Conservation (phyloP, 495 filamentous ascomycete species). For the Hypoxylon cercidicola region DNA sequence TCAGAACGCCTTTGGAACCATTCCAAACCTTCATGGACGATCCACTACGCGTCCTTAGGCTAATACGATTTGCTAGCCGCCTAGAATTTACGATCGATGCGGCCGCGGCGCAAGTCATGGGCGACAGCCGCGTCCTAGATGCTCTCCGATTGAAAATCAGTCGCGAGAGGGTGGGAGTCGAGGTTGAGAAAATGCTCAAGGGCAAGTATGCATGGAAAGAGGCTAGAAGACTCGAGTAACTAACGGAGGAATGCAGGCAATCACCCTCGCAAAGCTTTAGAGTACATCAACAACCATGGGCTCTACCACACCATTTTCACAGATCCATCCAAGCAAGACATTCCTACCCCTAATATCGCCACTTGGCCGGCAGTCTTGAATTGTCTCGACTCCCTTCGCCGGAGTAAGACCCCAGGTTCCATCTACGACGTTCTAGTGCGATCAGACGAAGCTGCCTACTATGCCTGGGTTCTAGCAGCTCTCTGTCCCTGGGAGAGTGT, state of each 20-base stretch:
- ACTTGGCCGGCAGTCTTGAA: constrained; percentile 63
- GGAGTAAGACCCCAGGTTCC: constrained; percentile 57
- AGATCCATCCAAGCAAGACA: constrained; percentile 60
- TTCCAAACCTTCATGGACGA: constrained; percentile 96
- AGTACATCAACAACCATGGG: constrained; percentile 75
- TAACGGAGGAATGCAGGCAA: constrained; percentile 61
- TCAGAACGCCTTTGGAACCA: constrained; percentile 89
- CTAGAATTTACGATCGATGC: constrained; percentile 80
- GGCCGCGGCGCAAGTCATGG: constrained; percentile 78
- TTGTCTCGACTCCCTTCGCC: constrained; percentile 57
- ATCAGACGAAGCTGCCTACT: constrained; percentile 67
- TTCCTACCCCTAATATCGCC: constrained; percentile 50
- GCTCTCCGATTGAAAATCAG: constrained; percentile 91
- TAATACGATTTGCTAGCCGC: constrained; percentile 90
- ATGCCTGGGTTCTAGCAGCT: constrained; percentile 80
- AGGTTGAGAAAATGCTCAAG: constrained; percentile 90
- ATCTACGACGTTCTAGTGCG: constrained; percentile 67
- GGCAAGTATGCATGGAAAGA: constrained; percentile 54
- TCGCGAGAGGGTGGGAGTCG: constrained; percentile 83
- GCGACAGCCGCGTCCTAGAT: constrained; percentile 72
- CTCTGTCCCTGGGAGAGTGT: constrained; percentile 79
- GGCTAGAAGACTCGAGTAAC: background rate
- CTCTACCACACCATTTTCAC: constrained; percentile 87
- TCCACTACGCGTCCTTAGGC: constrained; percentile 85
- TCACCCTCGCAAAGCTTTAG: constrained; percentile 72